Percentiles rank a stretch among this genome's conserved stretches.
Conservation (phyloP, 2,329 filamentous ascomycete species). For the Neopestalotiopsis rosae region DNA sequence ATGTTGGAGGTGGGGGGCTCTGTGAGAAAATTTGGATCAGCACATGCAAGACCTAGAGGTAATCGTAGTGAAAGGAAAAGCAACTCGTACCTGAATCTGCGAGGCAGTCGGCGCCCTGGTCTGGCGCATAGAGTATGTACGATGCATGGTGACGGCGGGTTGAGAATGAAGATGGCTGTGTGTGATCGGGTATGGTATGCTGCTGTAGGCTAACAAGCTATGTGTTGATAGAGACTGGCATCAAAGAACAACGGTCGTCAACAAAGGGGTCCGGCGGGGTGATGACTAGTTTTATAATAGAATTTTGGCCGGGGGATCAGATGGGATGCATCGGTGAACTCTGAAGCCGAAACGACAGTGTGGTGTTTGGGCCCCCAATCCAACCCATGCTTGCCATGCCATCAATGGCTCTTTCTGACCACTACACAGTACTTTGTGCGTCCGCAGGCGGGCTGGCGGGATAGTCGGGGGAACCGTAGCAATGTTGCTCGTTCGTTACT, state of each 20-base stretch:
- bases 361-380: conserved; percentile 5
- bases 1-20: conserved; percentile 91
- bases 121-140: conserved; percentile 98
- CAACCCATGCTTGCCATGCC: too few species aligned
- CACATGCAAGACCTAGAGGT: background rate
- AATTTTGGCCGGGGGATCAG: background rate
- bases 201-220: background rate
- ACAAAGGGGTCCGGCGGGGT: background rate
- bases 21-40: conserved; percentile 44
- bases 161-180: background rate
- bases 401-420: background rate
- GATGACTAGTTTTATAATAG: conserved; percentile 7
- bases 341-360: conserved; percentile 6
- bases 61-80: background rate
- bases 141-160: conserved; percentile 74
- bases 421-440: background rate
- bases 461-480: conserved; percentile 1
- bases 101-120: conserved; percentile 94
- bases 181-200: conserved; percentile 2
- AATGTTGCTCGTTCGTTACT: too few species aligned
- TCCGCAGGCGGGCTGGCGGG: background rate
- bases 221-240: background rate
- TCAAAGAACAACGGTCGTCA: background rate
- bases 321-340: background rate
- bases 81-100: conserved; percentile 59